Evolutionary conservation across 2,329 filamentous ascomycete genomes (phyloP).

Genomic region (Zymoseptoria brevis): DNA sequence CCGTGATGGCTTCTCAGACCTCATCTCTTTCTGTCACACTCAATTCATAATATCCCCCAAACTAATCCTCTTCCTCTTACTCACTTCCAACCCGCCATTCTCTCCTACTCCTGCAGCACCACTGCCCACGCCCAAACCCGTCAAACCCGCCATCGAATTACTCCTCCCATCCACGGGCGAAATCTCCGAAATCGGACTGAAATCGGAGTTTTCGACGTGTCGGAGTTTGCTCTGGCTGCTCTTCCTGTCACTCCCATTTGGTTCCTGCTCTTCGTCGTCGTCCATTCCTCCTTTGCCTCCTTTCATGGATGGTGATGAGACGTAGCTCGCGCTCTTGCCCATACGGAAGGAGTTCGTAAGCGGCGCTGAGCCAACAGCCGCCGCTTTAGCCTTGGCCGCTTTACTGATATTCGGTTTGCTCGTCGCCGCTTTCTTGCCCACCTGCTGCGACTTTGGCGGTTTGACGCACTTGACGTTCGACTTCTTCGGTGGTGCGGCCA

Average conservation of each 20-base stretch:
- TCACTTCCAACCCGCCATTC: not conserved
- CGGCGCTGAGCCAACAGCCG: slow-evolving; percentile 1
- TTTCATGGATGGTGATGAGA: not conserved
- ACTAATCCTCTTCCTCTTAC: not conserved
- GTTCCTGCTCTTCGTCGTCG: slow-evolving; percentile 10
- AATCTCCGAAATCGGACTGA: slow-evolving; percentile 17
- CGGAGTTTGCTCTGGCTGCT: slow-evolving; percentile 21
- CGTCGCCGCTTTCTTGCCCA: slow-evolving; percentile 7
- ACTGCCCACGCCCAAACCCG: not conserved
- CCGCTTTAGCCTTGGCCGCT: slow-evolving; percentile 4
- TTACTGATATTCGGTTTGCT: slow-evolving; percentile 8
- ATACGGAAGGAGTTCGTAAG: slow-evolving; percentile 17
- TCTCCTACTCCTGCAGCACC: too few relatives aligned
- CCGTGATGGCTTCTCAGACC: too few relatives aligned
- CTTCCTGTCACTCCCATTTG: slow-evolving; percentile 6
- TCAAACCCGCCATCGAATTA: slow-evolving; percentile 8
- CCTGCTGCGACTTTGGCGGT: slow-evolving; percentile 13
- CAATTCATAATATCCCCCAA: not conserved
- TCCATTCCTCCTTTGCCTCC: slow-evolving; percentile 17
- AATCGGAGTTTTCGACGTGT: slow-evolving; percentile 18
- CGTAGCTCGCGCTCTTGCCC: not conserved
- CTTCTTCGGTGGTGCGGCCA: slow-evolving; percentile 12
- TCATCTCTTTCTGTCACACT: too few relatives aligned
- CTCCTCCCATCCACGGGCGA: slow-evolving; percentile 18
- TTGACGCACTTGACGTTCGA: slow-evolving; percentile 22